These are phyloP conservation scores for Ramaria sp. DNA, from an alignment of 768 basidiomycete species.

Conservation along the genomic window DNA sequence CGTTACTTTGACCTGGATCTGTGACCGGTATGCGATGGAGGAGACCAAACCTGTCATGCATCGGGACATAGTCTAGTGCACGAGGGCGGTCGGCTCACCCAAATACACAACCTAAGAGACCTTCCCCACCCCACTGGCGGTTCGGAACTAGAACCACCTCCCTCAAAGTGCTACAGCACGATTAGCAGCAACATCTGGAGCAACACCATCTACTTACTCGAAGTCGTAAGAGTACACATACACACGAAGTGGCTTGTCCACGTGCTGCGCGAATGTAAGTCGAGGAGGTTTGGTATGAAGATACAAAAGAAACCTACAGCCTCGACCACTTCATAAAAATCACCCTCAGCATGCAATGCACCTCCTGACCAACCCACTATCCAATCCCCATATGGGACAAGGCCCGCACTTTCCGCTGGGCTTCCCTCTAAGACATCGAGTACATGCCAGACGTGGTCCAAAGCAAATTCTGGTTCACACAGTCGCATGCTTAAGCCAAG, in stretches of 20 bases:
- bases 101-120: slow-evolving; percentile 89
- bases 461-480: slow-evolving; percentile 79
- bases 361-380: slow-evolving; percentile 93
- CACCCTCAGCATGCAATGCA: slow-evolving; percentile 79
- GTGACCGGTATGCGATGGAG: slow-evolving; percentile 86
- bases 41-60: slow-evolving; percentile 60
- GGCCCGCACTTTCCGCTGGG: slow-evolving; percentile 91
- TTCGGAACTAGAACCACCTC: slow-evolving; percentile 95
- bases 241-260: slow-evolving; percentile 86
- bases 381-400: slow-evolving; percentile 82
- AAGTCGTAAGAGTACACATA: slow-evolving; percentile 98
- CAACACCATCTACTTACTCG: slow-evolving; percentile 49
- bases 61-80: not conserved
- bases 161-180: slow-evolving; percentile 58
- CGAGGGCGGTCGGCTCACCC: slow-evolving; percentile 43
- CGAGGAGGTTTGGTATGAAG: slow-evolving; percentile 6
- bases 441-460: slow-evolving; percentile 97
- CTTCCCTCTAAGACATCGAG: slow-evolving; percentile 93
- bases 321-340: slow-evolving; percentile 95
- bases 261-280: slow-evolving; percentile 47
- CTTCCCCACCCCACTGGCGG: slow-evolving; percentile 95
- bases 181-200: not conserved
- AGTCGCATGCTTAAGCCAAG: slow-evolving; percentile 89
- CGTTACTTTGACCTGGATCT: slow-evolving; percentile 44
- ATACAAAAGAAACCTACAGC: slow-evolving; percentile 44